These are phyloP conservation scores for Tephrocybe rancida DNA, from an alignment of 768 basidiomycete genomes.

Conservation along the genomic window DNA sequence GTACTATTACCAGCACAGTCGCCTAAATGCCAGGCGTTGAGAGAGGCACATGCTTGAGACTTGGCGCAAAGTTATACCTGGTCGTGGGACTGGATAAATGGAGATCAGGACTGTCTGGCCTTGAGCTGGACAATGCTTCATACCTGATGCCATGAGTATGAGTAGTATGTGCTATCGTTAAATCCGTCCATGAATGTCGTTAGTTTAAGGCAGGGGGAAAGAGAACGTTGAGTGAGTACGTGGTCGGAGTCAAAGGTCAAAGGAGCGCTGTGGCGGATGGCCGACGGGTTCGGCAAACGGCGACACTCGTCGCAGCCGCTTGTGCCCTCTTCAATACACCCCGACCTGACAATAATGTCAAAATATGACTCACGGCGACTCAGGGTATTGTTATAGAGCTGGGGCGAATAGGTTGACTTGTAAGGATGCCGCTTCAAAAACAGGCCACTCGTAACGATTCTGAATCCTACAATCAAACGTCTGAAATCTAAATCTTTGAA, in stretches of 20 bases:
- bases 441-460: too few relatives aligned
- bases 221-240: not conserved
- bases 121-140: slow-evolving; percentile 23
- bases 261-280: not conserved
- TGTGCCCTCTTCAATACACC: too few relatives aligned
- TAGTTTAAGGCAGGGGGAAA: not conserved
- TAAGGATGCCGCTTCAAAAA: too few relatives aligned
- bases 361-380: not conserved
- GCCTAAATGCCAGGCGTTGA: slow-evolving; percentile 46
- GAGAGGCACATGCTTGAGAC: slow-evolving; percentile 9
- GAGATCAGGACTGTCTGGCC: slow-evolving; percentile 11
- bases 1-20: slow-evolving; percentile 75
- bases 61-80: slow-evolving; percentile 51
- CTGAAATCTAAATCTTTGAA: too few relatives aligned
- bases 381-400: too few relatives aligned
- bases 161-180: slow-evolving; percentile 41
- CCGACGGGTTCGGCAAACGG: slow-evolving; percentile 12
- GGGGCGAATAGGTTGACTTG: too few relatives aligned
- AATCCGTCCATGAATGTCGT: slow-evolving; percentile 37
- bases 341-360: not conserved
- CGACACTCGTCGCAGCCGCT: too few relatives aligned
- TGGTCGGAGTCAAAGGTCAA: slow-evolving; percentile 9
- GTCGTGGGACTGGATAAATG: slow-evolving; percentile 73
- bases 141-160: slow-evolving; percentile 90
- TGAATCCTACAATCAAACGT: too few relatives aligned